phyloP scores from a whole-genome alignment of 805 yeast genomes.

The Pichia deserticola region DNA sequence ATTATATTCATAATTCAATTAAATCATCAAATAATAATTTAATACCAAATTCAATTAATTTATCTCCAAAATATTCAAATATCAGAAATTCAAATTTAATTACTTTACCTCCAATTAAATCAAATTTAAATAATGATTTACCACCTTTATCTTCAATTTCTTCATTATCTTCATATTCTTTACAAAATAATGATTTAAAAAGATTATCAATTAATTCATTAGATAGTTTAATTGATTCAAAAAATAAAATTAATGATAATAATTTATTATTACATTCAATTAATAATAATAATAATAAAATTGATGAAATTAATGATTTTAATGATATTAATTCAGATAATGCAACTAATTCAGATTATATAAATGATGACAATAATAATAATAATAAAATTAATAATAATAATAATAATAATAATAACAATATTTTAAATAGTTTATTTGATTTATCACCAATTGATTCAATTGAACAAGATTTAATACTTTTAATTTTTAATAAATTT shows the following conservation, averaged over 20 bases:
- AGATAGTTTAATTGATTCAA: no score
- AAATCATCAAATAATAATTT: neutral
- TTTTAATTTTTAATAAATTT: constrained; percentile 1
- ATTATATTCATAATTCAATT: neutral
- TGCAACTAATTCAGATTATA: no score
- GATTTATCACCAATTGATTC: neutral
- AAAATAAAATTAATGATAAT: no score
- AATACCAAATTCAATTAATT: neutral
- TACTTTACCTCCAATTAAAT: constrained; percentile 3
- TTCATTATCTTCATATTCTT: neutral
- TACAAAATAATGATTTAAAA: no score
- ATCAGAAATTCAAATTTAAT: neutral
- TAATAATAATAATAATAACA: neutral
- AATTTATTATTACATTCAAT: no score
- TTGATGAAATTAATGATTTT: no score
- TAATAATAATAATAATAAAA: no score
- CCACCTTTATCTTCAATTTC: neutral
- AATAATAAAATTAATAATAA: neutral
- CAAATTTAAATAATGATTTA: neutral
- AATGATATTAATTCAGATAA: no score
- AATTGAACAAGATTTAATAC: constrained; percentile 1
- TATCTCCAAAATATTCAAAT: neutral
- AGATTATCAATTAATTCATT: no score
- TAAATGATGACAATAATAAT: neutral
- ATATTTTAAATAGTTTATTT: neutral